Evolutionary conservation across 495 filamentous ascomycete genomes (phyloP), one percentile per base, ranked within the genome.

Genomic region (Neohortaea acidophila): DNA sequence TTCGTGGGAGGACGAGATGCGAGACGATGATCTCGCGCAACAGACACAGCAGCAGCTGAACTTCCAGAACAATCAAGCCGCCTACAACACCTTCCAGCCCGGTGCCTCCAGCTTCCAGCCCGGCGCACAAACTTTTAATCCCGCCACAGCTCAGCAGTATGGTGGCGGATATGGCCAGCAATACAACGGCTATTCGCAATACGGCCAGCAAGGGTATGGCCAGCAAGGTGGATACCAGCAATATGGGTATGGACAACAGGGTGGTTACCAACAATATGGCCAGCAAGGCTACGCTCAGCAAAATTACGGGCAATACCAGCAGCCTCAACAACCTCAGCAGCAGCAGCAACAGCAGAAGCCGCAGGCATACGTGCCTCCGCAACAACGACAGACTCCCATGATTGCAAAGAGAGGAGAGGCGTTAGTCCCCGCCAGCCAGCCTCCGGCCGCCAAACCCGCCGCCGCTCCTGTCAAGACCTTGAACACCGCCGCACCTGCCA

Each of bases 1-100:
- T 20, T 87, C 81, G 14, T 97, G 89, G 89, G 89, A 97, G 64
- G 84, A 97, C 49, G 89, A 92, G 43, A 77, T 84, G 55, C 82
- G 92, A 64, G 81, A 93, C 37, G 81, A 89, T 42, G 74, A 80
- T 47, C 73, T 94, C 47, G 73, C 82, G 39, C 70, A 79, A 56
- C 85, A 84, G 60, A 61, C 77, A 7, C 75, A 87, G 59, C 68
- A 76, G 46, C 77, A 81, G 51, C 68, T 82, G 58, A 84, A 83
- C 48, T 56, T 85, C 27, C 73, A 75, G 55, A 61, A 67, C 44
- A 28, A 29, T 21, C 48, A 48, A 57, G 64, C 67, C 50, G n/a
- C n/a, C n/a, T n/a, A n/a, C n/a, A 55, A 52, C 21, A 58, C 60
- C 12, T 89, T 89, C 68, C 68, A 69, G 21, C 79, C 84, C 2